Evolutionary conservation across 2,329 filamentous ascomycete species (phyloP), one percentile per base, ranked within the genome.

Genomic region (Ophidiomyces ophidiicola): DNA sequence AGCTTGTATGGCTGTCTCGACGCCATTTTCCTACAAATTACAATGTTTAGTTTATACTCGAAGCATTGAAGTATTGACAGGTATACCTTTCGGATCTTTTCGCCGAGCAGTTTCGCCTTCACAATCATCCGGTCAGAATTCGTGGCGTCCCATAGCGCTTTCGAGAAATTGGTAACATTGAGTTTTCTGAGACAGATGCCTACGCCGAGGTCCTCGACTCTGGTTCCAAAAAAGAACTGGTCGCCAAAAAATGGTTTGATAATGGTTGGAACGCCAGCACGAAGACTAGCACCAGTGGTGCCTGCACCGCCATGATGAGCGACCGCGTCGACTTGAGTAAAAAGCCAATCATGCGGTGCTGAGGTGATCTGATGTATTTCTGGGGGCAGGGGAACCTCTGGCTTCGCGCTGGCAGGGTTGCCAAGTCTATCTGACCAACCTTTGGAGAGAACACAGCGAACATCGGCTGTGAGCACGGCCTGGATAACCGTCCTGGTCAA

Each of bases 191-290:
- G 69, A 54, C 80, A 84, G 14, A 94, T 78, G 0, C 90, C 90
- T 2, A 96, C 90, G 0, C 90, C 88, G 4, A 98, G 69, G 53
- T 96, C 88, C 58, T 96, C 86, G 1, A 96, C 82, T 3, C 90
- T 74, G 20, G 71, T 75, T 5, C 86, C 90, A 52, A 93, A 96
- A 68, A 98, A 98, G 69, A 82, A 94, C 56, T 98, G 90, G 52
- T 98, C 90, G 4, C 90, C 90, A 55, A 98, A 98, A 67, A 96
- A 98, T 0, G 90, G 90, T 45, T 88, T 83, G 55, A 96, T 82
- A 47, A 98, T 87, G 0, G 90, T 96, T 0, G 90, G 90, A 4
- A 94, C 76, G 2, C 90, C 90, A 0, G 87, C 87, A 37, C 90
- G 74, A 34, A 98, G 67, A 58, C 85, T 93, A 1, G 90, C 90